A percentile compares a stretch with the other conserved stretches of the same genome.
These are phyloP conservation scores for Vaccinium corymbosum DNA, from an alignment of 148 eudicot species.

Conservation along the genomic window DNA sequence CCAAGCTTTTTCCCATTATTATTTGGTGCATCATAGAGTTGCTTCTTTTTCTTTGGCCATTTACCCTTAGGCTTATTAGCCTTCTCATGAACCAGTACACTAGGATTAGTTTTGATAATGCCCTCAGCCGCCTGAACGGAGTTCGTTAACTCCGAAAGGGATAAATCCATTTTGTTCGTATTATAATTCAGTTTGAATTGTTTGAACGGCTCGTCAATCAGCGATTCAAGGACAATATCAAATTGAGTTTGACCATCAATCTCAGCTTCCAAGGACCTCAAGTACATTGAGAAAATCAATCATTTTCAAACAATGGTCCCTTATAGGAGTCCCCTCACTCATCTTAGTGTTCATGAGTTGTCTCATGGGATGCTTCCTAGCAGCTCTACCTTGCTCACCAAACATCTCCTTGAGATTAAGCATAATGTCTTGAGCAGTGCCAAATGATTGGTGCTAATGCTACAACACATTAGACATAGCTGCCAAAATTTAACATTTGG, in stretches of 20 bases:
- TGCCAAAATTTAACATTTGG: neutral
- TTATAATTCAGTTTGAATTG: neutral
- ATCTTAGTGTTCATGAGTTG: neutral
- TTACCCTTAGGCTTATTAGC: neutral
- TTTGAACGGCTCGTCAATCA: neutral
- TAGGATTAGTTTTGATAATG: neutral
- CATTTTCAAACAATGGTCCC: neutral
- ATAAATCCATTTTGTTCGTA: neutral
- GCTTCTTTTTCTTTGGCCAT: neutral
- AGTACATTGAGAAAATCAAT: neutral
- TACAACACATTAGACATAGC: neutral
- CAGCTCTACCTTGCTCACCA: neutral
- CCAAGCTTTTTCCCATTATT: neutral
- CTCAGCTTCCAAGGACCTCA: neutral
- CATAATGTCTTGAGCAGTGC: neutral
- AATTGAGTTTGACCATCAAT: neutral
- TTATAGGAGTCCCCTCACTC: neutral
- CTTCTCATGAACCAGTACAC: neutral
- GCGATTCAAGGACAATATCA: neutral
- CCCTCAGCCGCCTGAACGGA: neutral
- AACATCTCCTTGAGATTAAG: neutral
- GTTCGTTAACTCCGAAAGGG: neutral
- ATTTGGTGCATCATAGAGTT: neutral
- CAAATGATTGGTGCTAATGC: neutral
- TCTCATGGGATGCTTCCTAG: neutral